Conservation (phyloP, 352 stramenopile genomes). For the Phytopythium helicoides region DNA sequence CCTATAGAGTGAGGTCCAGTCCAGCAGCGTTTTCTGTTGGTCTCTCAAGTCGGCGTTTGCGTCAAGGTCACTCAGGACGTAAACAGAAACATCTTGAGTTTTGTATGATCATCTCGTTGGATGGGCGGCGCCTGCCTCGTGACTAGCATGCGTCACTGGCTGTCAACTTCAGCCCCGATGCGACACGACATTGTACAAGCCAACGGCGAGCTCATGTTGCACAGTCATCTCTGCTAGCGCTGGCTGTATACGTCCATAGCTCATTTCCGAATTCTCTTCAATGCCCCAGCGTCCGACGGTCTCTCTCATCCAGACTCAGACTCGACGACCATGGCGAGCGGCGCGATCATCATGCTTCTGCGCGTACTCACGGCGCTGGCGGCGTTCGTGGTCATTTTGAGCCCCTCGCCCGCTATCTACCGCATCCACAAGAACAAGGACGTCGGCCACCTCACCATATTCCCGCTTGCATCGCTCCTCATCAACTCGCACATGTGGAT, state of each 20-base stretch:
- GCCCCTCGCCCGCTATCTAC: conserved; percentile 30
- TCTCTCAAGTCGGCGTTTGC: conserved; percentile 2
- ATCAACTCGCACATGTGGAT: conserved; percentile 43
- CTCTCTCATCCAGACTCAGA: conserved; percentile 1
- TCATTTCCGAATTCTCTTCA: conserved; percentile 21
- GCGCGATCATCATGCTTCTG: conserved; percentile 20
- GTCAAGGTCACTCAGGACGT: neutral
- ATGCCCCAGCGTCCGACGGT: conserved; percentile 4
- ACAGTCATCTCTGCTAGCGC: too few species aligned
- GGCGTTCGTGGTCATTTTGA: conserved; percentile 41
- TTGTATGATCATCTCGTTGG: neutral
- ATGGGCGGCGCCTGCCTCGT: conserved; percentile 1
- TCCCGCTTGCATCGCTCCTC: conserved; percentile 35
- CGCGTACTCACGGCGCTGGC: conserved; percentile 27
- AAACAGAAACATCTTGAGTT: neutral
- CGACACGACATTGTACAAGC: too few species aligned
- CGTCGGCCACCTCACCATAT: conserved; percentile 29
- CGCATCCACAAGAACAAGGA: conserved; percentile 40
- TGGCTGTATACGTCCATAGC: neutral
- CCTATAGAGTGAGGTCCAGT: neutral
- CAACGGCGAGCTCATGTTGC: neutral
- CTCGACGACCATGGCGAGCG: conserved; percentile 11
- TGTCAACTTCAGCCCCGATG: too few species aligned
- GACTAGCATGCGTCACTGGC: neutral
- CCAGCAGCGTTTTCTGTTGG: conserved; percentile 1